Percentiles rank a stretch among this genome's conserved stretches.
phyloP scores from a whole-genome alignment of 768 basidiomycete species.

The Antrodiella citrinella region DNA sequence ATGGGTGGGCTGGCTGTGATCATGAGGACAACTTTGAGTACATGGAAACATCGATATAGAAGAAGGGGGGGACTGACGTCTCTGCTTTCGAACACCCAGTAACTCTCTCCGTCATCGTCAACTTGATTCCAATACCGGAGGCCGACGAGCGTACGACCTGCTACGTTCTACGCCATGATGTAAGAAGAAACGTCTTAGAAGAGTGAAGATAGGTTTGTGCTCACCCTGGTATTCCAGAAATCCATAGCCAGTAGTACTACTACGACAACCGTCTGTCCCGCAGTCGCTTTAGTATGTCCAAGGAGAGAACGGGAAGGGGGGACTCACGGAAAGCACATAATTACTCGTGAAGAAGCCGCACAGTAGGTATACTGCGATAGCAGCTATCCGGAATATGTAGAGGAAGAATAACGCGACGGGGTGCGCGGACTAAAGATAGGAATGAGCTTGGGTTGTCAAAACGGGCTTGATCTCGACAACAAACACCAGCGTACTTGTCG shows the following conservation, averaged over 20 bases:
- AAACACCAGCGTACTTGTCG: conserved; percentile 45
- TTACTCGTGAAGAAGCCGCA: conserved; percentile 85
- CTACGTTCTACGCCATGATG: conserved; percentile 68
- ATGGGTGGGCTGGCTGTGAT: conserved; percentile 72
- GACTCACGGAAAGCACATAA: conserved; percentile 85
- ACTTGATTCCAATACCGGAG: conserved; percentile 99
- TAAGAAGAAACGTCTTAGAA: conserved; percentile 1
- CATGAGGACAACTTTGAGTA: not conserved
- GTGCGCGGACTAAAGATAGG: conserved; percentile 57
- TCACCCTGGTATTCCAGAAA: conserved; percentile 94
- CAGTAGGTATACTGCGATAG: conserved; percentile 90
- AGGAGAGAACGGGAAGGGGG: not conserved
- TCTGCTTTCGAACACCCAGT: conserved; percentile 97
- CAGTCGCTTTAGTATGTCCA: not conserved
- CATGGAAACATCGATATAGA: conserved; percentile 2
- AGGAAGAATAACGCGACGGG: conserved; percentile 81
- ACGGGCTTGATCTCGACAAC: not conserved
- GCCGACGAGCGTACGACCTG: conserved; percentile 89
- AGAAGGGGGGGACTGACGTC: conserved; percentile 52
- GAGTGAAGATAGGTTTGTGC: conserved; percentile 14
- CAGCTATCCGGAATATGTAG: conserved; percentile 80
- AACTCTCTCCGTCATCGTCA: conserved; percentile 91
- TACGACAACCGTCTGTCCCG: conserved; percentile 69
- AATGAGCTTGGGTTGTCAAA: not conserved
- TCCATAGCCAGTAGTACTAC: conserved; percentile 94